A percentile compares a stretch with the other conserved stretches of the same genome.
Conservation (phyloP, 1,139 yeast species). For the Candida sp. region DNA sequence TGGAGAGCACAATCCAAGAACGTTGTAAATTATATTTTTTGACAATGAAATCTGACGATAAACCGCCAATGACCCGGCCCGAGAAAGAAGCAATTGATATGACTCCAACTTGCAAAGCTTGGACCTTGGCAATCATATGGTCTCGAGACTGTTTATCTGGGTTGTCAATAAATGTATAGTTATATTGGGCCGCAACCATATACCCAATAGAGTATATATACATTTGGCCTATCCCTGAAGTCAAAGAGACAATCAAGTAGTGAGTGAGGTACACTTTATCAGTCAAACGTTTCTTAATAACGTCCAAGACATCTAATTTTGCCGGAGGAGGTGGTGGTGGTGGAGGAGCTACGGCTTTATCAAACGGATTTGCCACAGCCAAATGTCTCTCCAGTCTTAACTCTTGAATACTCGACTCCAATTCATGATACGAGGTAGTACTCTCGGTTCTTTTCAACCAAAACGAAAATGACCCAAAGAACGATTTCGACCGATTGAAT, state of each 20-base stretch:
- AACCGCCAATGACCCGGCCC: conserved; percentile 37
- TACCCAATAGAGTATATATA: conserved; percentile 45
- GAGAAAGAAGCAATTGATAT: conserved; percentile 39
- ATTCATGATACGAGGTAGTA: neutral
- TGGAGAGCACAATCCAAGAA: conserved; percentile 34
- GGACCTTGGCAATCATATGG: conserved; percentile 27
- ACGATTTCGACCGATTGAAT: neutral
- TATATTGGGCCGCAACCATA: conserved; percentile 38
- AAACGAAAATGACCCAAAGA: conserved; percentile 1
- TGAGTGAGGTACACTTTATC: conserved; percentile 29
- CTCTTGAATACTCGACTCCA: neutral
- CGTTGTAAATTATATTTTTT: conserved; percentile 32
- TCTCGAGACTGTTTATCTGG: conserved; percentile 5
- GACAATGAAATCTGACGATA: conserved; percentile 35
- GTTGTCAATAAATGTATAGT: conserved; percentile 12
- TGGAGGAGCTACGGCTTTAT: conserved; percentile 2
- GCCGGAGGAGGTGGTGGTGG: neutral
- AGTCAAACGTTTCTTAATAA: conserved; percentile 20
- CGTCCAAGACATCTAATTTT: conserved; percentile 16
- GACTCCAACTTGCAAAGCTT: conserved; percentile 43
- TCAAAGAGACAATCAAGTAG: conserved; percentile 30
- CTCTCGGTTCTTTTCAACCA: conserved; percentile 1
- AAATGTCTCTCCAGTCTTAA: neutral
- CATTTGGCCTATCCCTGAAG: conserved; percentile 40
- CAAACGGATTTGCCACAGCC: neutral